Evolutionary conservation across 805 yeast species (phyloP).

Genomic region (Komagataella mondaviorum): DNA sequence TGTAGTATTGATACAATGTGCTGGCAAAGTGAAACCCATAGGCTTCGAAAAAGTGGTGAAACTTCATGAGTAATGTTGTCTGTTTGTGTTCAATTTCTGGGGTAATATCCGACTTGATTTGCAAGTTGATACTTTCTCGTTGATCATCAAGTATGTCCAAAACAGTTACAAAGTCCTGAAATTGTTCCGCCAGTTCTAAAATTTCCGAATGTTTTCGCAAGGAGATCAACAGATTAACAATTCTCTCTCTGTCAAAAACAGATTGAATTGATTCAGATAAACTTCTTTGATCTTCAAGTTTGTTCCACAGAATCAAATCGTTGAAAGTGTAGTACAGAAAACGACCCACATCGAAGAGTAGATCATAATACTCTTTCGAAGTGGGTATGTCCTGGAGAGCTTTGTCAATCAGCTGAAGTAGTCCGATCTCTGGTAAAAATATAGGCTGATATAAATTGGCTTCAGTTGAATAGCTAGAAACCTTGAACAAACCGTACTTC

Average conservation of each 20-base stretch:
- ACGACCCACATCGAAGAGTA: not conserved
- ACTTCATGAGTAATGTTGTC: conserved; percentile 12
- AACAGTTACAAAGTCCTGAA: conserved; percentile 51
- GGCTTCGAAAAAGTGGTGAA: conserved; percentile 38
- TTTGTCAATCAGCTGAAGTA: not conserved
- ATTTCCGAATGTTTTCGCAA: not conserved
- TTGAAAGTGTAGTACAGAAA: not conserved
- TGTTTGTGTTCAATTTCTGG: conserved; percentile 19
- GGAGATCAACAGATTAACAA: not conserved
- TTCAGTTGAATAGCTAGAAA: not conserved
- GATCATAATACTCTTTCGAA: not conserved
- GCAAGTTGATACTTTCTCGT: conserved; percentile 14
- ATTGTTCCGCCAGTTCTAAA: conserved; percentile 26
- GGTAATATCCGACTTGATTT: not conserved
- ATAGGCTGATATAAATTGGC: not conserved
- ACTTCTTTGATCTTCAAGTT: not conserved
- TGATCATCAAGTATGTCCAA: conserved; percentile 38
- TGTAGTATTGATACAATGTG: conserved; percentile 44
- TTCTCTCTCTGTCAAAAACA: not conserved
- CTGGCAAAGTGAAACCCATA: conserved; percentile 62
- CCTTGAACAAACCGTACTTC: not conserved
- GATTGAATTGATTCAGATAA: not conserved
- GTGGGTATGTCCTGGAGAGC: not conserved
- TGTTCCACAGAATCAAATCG: conserved; percentile 1
- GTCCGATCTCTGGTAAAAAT: not conserved